These are phyloP conservation scores for Copromyces sp. DNA, from an alignment of 495 filamentous ascomycete species.

Conservation along the genomic window DNA sequence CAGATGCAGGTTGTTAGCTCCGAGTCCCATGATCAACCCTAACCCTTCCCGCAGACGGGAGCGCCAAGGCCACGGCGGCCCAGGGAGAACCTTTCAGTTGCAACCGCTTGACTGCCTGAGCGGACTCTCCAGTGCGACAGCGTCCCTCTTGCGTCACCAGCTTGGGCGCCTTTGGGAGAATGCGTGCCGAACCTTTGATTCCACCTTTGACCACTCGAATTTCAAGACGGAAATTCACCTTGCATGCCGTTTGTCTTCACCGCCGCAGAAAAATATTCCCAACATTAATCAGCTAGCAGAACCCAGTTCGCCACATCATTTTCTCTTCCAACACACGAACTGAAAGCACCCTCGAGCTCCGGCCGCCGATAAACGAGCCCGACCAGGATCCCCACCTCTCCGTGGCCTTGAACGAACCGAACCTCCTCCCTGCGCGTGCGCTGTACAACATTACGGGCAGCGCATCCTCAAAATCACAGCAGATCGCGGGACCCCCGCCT, in stretches of 20 bases:
- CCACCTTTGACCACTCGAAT: not conserved
- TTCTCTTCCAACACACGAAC: not conserved
- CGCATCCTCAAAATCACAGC: not conserved
- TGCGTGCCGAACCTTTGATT: not conserved
- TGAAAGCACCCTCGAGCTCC: not conserved
- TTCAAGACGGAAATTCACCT: not conserved
- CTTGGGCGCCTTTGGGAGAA: not conserved
- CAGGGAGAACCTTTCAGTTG: not conserved
- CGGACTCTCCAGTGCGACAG: not conserved
- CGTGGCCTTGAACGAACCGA: not conserved
- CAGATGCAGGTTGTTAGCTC: not conserved
- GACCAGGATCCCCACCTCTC: not conserved
- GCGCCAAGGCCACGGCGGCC: not conserved
- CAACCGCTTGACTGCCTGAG: not conserved
- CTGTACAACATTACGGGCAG: not conserved
- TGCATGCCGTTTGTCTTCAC: not conserved
- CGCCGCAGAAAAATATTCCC: not conserved
- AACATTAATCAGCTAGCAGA: not conserved
- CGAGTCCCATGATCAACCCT: not conserved
- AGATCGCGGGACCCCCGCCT: not conserved
- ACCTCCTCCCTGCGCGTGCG: not conserved
- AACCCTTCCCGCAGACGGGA: not conserved
- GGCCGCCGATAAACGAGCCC: not conserved
- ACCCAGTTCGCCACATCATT: not conserved
- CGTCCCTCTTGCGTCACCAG: not conserved